These are phyloP conservation scores for Lasiosphaeria miniovina DNA, from an alignment of 495 filamentous ascomycete species.

Conservation along the genomic window DNA sequence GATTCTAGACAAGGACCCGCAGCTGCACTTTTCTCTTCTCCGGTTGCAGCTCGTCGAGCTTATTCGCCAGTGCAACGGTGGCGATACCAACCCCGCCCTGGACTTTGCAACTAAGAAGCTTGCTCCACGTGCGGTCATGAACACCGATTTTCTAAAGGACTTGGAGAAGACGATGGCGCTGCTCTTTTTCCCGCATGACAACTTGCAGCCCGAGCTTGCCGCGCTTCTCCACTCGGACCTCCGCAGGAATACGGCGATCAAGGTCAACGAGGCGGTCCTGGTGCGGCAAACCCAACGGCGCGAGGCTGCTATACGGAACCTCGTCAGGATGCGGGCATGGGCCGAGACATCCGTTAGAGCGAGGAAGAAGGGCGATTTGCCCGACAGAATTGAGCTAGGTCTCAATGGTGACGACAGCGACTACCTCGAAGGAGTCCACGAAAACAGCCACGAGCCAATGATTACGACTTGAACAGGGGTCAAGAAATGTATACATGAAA, in stretches of 20 bases:
- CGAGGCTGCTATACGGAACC: constrained; percentile 74
- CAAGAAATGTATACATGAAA: background rate
- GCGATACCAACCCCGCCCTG: constrained; percentile 77
- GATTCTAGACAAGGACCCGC: constrained; percentile 82
- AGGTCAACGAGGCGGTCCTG: constrained; percentile 86
- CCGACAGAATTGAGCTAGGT: constrained; percentile 67
- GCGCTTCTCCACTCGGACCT: constrained; percentile 75
- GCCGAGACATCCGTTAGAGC: constrained; percentile 74
- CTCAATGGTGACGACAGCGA: constrained; percentile 46
- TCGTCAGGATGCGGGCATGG: constrained; percentile 82
- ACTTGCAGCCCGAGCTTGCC: constrained; percentile 70
- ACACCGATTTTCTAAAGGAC: constrained; percentile 77
- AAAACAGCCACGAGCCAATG: constrained; percentile 58
- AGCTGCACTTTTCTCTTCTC: constrained; percentile 87
- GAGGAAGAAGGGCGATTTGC: constrained; percentile 66
- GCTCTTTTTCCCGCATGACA: constrained; percentile 73
- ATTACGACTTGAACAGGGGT: constrained; percentile 43
- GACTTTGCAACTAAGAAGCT: constrained; percentile 84
- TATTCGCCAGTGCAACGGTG: constrained; percentile 72
- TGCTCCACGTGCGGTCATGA: constrained; percentile 79
- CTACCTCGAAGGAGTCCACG: constrained; percentile 16
- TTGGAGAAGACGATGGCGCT: constrained; percentile 92
- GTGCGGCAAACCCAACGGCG: constrained; percentile 64
- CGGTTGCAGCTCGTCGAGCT: constrained; percentile 91
- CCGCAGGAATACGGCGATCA: constrained; percentile 73